phyloP scores from a whole-genome alignment of 306 rosid species.

The Fagus sylvatica region DNA sequence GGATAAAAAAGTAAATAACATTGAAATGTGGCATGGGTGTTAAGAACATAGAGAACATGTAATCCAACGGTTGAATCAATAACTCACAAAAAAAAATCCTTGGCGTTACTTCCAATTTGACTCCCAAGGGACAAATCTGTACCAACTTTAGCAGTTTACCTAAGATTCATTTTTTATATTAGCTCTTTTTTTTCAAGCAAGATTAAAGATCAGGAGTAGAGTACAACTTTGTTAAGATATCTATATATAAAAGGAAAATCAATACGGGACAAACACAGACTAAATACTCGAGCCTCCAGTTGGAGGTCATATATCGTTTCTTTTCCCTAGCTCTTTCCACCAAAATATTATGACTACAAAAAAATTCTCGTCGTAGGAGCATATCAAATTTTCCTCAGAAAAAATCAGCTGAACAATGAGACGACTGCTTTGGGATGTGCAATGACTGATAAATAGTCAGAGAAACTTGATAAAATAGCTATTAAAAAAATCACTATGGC shows the following conservation, averaged over 20 bases:
- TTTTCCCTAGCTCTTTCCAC: background rate
- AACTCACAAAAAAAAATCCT: background rate
- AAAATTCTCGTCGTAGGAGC: background rate
- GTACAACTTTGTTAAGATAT: background rate
- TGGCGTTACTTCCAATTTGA: background rate
- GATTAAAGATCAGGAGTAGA: background rate
- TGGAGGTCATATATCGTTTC: background rate
- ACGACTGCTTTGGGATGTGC: background rate
- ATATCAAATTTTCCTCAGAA: background rate
- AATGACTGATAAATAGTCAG: background rate
- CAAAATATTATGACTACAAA: background rate
- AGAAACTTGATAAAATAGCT: constrained; percentile 4
- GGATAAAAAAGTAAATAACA: too few relatives aligned
- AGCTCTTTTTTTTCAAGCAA: too few relatives aligned
- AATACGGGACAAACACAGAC: background rate
- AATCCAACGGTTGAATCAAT: too few relatives aligned
- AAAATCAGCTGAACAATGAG: background rate
- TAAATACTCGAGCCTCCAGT: background rate
- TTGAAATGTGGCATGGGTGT: too few relatives aligned
- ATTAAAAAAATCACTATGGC: constrained; percentile 38
- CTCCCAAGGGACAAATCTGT: background rate
- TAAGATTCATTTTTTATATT: background rate
- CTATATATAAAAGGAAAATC: too few relatives aligned
- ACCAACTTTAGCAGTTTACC: background rate
- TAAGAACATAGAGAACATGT: too few relatives aligned